Conservation (phyloP, 176 grass and related monocot genomes). For the Cocos nucifera region DNA sequence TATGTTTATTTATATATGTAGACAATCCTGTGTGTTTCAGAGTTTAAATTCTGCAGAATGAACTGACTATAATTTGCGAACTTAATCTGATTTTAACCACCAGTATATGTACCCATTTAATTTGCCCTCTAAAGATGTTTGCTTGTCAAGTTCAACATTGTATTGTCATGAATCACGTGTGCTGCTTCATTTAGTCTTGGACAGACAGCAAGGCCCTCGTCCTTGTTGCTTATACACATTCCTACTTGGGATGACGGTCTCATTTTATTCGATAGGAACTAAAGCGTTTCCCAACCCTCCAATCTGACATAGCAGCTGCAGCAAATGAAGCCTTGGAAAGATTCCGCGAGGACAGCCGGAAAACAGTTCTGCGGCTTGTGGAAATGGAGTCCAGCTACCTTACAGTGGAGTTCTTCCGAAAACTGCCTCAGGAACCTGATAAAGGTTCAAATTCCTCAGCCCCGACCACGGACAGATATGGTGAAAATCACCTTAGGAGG, state of each 20-base stretch:
- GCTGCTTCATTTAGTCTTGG: no score
- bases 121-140: no score
- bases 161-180: no score
- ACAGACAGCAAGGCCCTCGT: no score
- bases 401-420: conserved; percentile 97
- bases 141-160: no score
- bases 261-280: conserved; percentile 52
- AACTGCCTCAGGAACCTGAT: conserved; percentile 94
- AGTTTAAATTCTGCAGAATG: no score
- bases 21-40: no score
- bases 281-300: conserved; percentile 98
- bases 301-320: conserved; percentile 93
- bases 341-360: conserved; percentile 86
- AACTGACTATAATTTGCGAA: no score
- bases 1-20: no score
- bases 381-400: conserved; percentile 98
- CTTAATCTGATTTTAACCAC: no score
- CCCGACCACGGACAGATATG: conserved; percentile 70
- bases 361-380: conserved; percentile 90
- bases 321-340: conserved; percentile 91
- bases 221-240: no score
- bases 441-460: conserved; percentile 39
- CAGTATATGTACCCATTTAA: no score
- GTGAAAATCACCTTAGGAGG: conserved; percentile 87
- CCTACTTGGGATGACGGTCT: background rate